Base-by-base conservation (phyloP, 371 early-diverging fungal genomes). In the Mucor mucedo region DNA sequence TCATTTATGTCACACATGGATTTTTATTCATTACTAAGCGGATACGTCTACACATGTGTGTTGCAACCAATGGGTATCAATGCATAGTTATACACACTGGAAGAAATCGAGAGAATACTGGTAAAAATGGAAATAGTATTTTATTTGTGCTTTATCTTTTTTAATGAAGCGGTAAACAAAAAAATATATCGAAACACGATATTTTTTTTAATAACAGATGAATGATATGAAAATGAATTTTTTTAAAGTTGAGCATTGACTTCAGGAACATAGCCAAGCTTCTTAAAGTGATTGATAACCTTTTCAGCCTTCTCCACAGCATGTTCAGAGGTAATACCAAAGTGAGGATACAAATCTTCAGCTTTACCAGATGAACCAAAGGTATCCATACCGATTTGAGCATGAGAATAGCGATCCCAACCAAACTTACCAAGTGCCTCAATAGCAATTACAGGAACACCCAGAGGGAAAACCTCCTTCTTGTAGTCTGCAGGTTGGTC, bases 361-460 rank as follows among this genome's bases (percentile, higher is more conserved):
- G 54, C 55, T 28, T 65, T 65, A 47, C 62, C 99, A 53, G 94
- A 95, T 14, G 87, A 73, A 60, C 99, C 99, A 77, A 98, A 99
- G 21, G 89, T 89, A 62, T 90, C 91, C 79, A 99, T 89, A 60
- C 99, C 99, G 64, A 98, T 85, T 32, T 88, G 86, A 33, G 89
- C 86, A 70, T 95, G 95, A 48, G 95, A 90, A 72, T 97, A 99
- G 71, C 92, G 92, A 67, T 82, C 75, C 99, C 99, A 99, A 16
- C 97, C 95, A 70, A 92, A 92, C 47, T 95, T 95, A 52, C 90
- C 71, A 66, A 93, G 81, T 14, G 98, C 98, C 82, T 99, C 99
- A 57, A 98, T 89, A 65, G 93, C 89, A 55, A 99, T 78, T 27
- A 88, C 83, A 7, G 97, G 94, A 39, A 93, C 78, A 35, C 91